Evolutionary conservation across 139 green algal genomes (phyloP), one percentile per base, ranked within the genome.

Genomic region (Coccomyxa sp.): DNA sequence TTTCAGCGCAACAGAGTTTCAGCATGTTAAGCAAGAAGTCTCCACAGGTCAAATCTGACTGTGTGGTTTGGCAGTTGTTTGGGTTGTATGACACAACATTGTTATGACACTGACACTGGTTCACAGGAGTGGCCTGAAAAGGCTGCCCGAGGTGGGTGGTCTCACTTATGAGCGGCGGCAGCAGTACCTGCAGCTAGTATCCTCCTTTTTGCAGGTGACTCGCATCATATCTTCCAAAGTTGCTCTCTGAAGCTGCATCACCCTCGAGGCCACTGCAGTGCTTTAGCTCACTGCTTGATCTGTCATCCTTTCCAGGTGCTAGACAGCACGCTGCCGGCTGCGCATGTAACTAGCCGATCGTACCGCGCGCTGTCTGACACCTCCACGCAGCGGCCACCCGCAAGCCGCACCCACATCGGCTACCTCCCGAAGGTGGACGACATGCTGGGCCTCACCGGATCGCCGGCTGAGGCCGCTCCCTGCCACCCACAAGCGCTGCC

Each of bases 71-170:
- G n/a, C n/a, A n/a, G n/a, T n/a, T n/a, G n/a, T n/a, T n/a, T n/a
- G n/a, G n/a, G n/a, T n/a, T n/a, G 38, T 51, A 51, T 51, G 23
- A 16, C 38, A 51, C 38, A 3, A 51, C 38, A 51, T 51, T 7
- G 7, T 51, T 51, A 51, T 51, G 38, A 51, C 38, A 51, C 38
- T 51, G 3, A 51, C 38, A 51, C 38, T 51, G 38, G 38, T 51
- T 3, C 7, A 51, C 38, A 51, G 38, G 31, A 15, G 25, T 1
- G 86, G 81, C 31, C 82, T 91, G 31, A 90, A 91, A 75, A 32
- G 51, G 80, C 86, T 91, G 66, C 88, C 88, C 16, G 81, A 79
- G 3, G 81, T 87, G 0, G 88, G 74, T 11, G 81, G 81, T 13
- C 27, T 83, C 17, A 58, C 14, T 15, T 59, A 23, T 25, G 21